Evolutionary conservation across 805 yeast genomes (phyloP), one percentile per base, ranked within the genome.

Genomic region (Kodamaea sagamina): DNA sequence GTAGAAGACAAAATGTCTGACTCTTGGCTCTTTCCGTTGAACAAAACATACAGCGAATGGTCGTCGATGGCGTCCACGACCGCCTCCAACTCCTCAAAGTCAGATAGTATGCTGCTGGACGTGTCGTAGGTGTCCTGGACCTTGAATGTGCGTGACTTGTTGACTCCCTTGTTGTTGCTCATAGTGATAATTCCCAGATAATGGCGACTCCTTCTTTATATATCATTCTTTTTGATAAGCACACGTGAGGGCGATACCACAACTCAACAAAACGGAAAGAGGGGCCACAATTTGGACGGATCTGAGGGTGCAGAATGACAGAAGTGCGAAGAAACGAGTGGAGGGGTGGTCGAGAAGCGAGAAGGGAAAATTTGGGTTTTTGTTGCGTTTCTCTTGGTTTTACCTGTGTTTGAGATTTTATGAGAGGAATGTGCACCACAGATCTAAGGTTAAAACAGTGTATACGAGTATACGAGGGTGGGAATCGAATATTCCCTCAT

Each of bases 1-100:
- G 53, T 49, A 28, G 41, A 18, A 18, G 47, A 42, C 16, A 49
- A 36, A 17, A 49, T 49, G 21, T 49, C 53, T 6, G 48, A 47
- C 36, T 42, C 48, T 27, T 21, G 22, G 12, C 32, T 21, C 12
- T 24, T 19, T 4, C 34, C 36, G 18, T 49, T 49, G 32, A 49
- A 49, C 46, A 49, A 47, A 18, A 49, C 46, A 24, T 49, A 49
- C 44, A 47, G 49, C 13, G 49, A 47, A 25, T 49, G 48, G 39
- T 49, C 53, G 25, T 49, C 50, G 5, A 38, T 31, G 3, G 36
- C 42, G 3, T 34, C 47, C 10, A 35, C 46, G 12, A 35, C 27
- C 13, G 42, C 12, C 16, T 38, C 50, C 34, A 44, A 42, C 28
- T 47, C 52, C 25, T 49, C 52, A 34, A 39, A 44, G 36, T 49